Conservation (phyloP, 2,329 filamentous ascomycete genomes). For the Sphaerostilbella broomeana region DNA sequence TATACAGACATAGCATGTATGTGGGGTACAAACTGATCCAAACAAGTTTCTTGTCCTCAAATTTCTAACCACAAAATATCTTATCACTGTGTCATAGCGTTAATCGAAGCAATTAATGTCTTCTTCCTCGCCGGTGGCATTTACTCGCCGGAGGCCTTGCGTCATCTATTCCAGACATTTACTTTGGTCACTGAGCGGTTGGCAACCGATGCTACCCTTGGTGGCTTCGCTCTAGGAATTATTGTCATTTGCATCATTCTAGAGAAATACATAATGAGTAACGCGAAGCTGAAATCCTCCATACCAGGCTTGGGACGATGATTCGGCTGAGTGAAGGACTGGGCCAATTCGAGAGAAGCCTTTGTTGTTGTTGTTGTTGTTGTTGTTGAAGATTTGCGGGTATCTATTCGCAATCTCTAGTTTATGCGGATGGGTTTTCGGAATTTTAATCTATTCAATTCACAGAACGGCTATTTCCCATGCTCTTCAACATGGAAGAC, state of each 20-base stretch:
- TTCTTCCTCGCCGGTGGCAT: constrained; percentile 11
- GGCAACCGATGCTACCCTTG: constrained; percentile 18
- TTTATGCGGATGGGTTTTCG: background rate
- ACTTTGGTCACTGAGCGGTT: constrained; percentile 18
- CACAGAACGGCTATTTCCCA: constrained; percentile 12
- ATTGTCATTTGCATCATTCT: constrained; percentile 22
- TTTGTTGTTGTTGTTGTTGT: too few species aligned
- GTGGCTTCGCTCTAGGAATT: constrained; percentile 23
- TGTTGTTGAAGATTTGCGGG: constrained; percentile 22
- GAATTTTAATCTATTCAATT: background rate
- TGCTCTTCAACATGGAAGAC: constrained; percentile 12
- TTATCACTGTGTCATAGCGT: constrained; percentile 15
- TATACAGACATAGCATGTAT: too few species aligned
- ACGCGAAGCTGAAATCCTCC: constrained; percentile 14
- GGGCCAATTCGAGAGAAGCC: constrained; percentile 17
- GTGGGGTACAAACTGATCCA: background rate
- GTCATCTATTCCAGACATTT: constrained; percentile 20
- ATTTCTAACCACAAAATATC: constrained; percentile 8
- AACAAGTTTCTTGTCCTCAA: background rate
- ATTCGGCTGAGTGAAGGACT: constrained; percentile 17
- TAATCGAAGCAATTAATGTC: constrained; percentile 21
- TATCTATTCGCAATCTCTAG: too few species aligned
- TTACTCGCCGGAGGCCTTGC: constrained; percentile 15
- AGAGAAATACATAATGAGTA: constrained; percentile 18
- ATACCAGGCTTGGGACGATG: constrained; percentile 16